phyloP scores from a whole-genome alignment of 2,329 filamentous ascomycete genomes.

The Colletotrichum spinosum region DNA sequence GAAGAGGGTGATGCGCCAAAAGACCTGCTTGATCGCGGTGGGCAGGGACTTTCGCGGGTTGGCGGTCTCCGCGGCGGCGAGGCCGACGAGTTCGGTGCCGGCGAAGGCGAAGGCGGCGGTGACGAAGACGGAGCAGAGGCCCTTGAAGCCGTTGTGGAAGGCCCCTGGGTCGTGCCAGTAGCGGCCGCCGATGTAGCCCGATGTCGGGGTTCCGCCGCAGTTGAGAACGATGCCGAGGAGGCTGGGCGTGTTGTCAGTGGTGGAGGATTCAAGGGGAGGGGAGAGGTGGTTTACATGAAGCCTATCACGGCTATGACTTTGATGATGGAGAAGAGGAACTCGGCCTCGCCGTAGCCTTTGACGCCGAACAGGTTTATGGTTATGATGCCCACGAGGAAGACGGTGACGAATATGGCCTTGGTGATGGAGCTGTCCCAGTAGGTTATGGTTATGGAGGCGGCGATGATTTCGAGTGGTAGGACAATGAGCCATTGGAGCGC shows the following conservation, averaged over 20 bases:
- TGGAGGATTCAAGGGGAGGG: slow-evolving; percentile 1
- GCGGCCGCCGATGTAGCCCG: slow-evolving; percentile 82
- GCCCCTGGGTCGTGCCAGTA: slow-evolving; percentile 87
- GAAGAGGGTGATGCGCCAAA: slow-evolving; percentile 93
- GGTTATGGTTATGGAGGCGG: slow-evolving; percentile 84
- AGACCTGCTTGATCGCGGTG: slow-evolving; percentile 91
- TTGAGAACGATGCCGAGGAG: slow-evolving; percentile 89
- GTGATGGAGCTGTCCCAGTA: slow-evolving; percentile 79
- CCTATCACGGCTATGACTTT: slow-evolving; percentile 89
- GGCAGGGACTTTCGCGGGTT: slow-evolving; percentile 86
- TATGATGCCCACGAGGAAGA: slow-evolving; percentile 83
- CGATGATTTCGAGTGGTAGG: slow-evolving; percentile 87
- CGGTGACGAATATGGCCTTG: slow-evolving; percentile 81
- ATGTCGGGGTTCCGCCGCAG: slow-evolving; percentile 79
- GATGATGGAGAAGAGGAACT: slow-evolving; percentile 87
- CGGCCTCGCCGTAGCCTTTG: slow-evolving; percentile 88
- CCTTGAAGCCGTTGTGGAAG: slow-evolving; percentile 86
- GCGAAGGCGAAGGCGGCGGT: slow-evolving; percentile 82
- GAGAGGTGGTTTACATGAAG: slow-evolving; percentile 74
- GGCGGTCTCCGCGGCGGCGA: slow-evolving; percentile 82
- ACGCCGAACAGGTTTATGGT: slow-evolving; percentile 89
- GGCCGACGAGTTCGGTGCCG: slow-evolving; percentile 80
- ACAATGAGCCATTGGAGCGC: slow-evolving; percentile 89
- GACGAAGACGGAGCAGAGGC: slow-evolving; percentile 82
- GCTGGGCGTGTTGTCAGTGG: slow-evolving; percentile 52